Evolutionary conservation across 768 basidiomycete species (phyloP).

Genomic region (Suillus brevipes): DNA sequence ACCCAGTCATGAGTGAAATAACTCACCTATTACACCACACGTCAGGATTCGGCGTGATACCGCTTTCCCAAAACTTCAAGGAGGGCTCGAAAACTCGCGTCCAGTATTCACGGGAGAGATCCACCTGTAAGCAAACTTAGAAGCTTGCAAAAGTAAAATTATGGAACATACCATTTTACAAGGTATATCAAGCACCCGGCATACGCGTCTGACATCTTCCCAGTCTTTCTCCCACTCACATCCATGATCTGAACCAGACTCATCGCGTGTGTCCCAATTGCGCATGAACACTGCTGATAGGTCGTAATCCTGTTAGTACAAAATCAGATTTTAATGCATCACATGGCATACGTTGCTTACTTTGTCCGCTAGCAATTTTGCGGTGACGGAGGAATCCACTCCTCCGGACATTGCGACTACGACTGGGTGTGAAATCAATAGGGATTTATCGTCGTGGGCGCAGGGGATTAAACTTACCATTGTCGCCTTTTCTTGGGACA

Average conservation of each 20-base stretch:
- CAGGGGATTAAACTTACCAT: conserved; percentile 16
- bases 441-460: background rate
- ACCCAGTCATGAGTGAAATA: background rate
- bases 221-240: conserved; percentile 98
- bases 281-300: conserved; percentile 92
- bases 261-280: conserved; percentile 91
- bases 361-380: conserved; percentile 69
- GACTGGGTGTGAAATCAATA: conserved; percentile 45
- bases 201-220: conserved; percentile 85
- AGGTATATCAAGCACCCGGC: conserved; percentile 70
- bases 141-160: conserved; percentile 3
- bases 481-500: conserved; percentile 28
- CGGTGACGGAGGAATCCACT: conserved; percentile 90
- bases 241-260: conserved; percentile 72
- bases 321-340: background rate
- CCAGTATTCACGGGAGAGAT: conserved; percentile 93
- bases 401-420: conserved; percentile 94
- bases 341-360: conserved; percentile 36
- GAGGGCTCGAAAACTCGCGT: conserved; percentile 87
- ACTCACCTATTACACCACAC: conserved; percentile 84
- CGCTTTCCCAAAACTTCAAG: conserved; percentile 71
- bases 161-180: conserved; percentile 56
- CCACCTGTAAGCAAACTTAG: conserved; percentile 51
- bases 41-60: conserved; percentile 90
- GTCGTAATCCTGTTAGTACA: conserved; percentile 61